Evolutionary conservation across 164 flowering plant species (phyloP), one percentile per base, ranked within the genome.

Genomic region (Tinospora cordifolia): DNA sequence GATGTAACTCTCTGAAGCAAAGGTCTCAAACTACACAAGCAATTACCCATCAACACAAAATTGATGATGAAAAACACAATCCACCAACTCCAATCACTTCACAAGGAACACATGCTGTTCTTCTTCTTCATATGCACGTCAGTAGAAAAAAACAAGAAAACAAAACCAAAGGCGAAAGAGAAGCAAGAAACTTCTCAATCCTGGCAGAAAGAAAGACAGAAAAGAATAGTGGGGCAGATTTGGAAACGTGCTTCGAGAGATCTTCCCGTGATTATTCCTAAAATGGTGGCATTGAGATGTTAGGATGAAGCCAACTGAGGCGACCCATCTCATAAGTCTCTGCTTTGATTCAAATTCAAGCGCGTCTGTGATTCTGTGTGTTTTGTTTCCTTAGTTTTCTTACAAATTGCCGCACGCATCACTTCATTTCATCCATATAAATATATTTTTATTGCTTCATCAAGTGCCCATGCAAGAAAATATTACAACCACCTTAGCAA

Each of bases 1-100:
- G 92, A 81, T 63, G 89, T 85, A 62, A 87, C 87, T 75, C 82
- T 80, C 77, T 84, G 76, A 72, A 79, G 70, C 24, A 84, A 81
- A 64, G 87, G 82, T 46, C 84, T 76, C 80, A 83, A 76, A 67
- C 81, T 69, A 79, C 72, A 88, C 70, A 81, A 84, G 81, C 90
- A 86, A 76, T 88, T 88, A 58, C 96, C 92, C 96, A 87, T 86
- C 63, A 72, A 69, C 21, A 8, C 24, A 19, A 19, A 54, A 0
- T 19, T 30, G 8, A 19, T 30, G 8, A 19, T 19, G 6, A 17
- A 22, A 54, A 21, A 54, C 60, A 54, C 9, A 15, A 8, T 17
- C 21, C 21, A 54, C 21, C 21, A 54, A 54, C 60, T 1, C 6
- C n/a, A 54, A 54, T 9, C 21, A 9, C 60, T 54, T 54, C 25